These are phyloP conservation scores for Dinochytrium kinnereticum DNA, from an alignment of 371 early-diverging fungal genomes.

Conservation along the genomic window DNA sequence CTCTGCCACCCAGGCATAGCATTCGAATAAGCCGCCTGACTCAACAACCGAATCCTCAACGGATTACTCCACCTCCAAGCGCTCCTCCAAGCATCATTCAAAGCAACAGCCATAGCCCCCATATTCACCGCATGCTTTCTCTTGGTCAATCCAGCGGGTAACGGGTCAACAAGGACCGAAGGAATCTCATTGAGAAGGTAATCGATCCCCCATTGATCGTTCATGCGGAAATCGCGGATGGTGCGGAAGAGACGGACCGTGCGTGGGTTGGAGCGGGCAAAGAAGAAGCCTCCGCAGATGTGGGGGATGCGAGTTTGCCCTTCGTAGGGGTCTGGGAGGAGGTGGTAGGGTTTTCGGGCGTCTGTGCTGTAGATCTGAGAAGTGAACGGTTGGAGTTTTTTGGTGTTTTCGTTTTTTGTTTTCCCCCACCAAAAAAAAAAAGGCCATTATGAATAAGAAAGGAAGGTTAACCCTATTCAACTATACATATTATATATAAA, in stretches of 20 bases:
- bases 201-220: constrained; percentile 29
- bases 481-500: too few relatives aligned
- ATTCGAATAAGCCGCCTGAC: constrained; percentile 22
- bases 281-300: constrained; percentile 31
- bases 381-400: too few relatives aligned
- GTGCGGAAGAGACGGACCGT: constrained; percentile 11
- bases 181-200: constrained; percentile 15
- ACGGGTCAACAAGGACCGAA: constrained; percentile 23
- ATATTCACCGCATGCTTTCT: background rate
- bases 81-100: background rate
- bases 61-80: background rate
- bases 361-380: constrained; percentile 23
- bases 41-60: constrained; percentile 16
- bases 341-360: constrained; percentile 15
- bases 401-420: too few relatives aligned
- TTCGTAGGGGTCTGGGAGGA: constrained; percentile 24
- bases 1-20: background rate
- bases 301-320: constrained; percentile 19
- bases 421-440: too few relatives aligned
- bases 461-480: too few relatives aligned
- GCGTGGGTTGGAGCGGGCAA: constrained; percentile 7
- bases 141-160: constrained; percentile 12
- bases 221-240: background rate
- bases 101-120: background rate
- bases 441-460: too few relatives aligned